Evolutionary conservation across 1,284 basidiomycete genomes (phyloP), one percentile per base, ranked within the genome.

Genomic region (Singerocomus inundabilis): DNA sequence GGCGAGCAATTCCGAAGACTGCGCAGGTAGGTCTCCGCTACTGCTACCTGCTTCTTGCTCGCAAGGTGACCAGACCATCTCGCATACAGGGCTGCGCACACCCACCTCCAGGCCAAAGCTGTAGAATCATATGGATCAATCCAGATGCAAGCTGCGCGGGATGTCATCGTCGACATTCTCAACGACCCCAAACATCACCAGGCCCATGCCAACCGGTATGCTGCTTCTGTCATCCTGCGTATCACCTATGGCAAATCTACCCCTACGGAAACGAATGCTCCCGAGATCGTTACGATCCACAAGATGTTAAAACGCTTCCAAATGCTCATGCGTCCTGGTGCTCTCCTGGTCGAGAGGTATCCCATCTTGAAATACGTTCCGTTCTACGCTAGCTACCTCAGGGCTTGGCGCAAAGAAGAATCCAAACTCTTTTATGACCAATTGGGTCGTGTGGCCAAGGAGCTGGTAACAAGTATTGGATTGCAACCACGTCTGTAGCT

Each of bases 171-270:
- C 7, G 75, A 78, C 53, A 62, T 76, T 21, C 57, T 77, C 25
- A 51, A 58, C 5, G 59, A 67, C 5, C 74, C 74, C 5, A 64
- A 69, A 11, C 56, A 55, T n/a, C 73, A 73, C 55, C 64, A 70
- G 46, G 56, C 55, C 1, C 73, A 76, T 32, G 60, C 59, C 3
- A 69, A 64, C 47, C 62, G 76, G 46, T 78, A 74, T 42, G 74
- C 76, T 1, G 75, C 76, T 6, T 71, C 71, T 6, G 68, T 80
- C n/a, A 71, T 78, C 31, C 64, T 79, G 50, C 67, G 70, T 21
- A 58, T 79, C 49, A 75, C 74, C 3, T 80, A 79, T 50, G 78
- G 78, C 4, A 78, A 77, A 58, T 71, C 69, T 0, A 70, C 70
- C 1, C 67, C 70, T 9, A 76, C 75, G 1, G 66, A 55, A 25